These are phyloP conservation scores for Tuber microsphaerosporum DNA, from an alignment of 495 filamentous ascomycete genomes.

Conservation along the genomic window DNA sequence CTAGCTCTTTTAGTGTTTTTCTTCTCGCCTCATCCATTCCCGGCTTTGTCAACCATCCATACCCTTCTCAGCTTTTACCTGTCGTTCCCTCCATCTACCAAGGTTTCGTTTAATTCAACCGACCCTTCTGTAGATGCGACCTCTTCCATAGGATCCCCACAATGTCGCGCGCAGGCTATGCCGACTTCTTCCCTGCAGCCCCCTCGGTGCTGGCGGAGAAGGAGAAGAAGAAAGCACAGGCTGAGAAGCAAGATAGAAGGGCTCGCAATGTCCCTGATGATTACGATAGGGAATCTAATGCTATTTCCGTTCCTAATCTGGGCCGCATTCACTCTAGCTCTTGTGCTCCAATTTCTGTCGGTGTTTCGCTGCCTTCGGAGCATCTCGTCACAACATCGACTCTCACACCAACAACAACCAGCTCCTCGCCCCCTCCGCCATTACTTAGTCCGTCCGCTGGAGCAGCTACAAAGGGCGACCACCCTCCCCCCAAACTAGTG, in stretches of 20 bases:
- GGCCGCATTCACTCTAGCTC: constrained; percentile 23
- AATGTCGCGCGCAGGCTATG: constrained; percentile 84
- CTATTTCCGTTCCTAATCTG: constrained; percentile 30
- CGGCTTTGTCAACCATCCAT: constrained; percentile 10
- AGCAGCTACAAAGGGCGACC: constrained; percentile 25
- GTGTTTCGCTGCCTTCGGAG: neutral
- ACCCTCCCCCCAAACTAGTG: constrained; percentile 26
- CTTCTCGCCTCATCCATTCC: constrained; percentile 23
- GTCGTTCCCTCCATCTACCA: neutral
- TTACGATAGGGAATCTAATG: constrained; percentile 44
- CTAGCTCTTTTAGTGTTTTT: constrained; percentile 23
- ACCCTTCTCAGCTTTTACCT: neutral
- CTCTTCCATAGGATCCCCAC: constrained; percentile 41
- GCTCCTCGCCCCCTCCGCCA: constrained; percentile 33
- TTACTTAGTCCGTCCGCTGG: constrained; percentile 23
- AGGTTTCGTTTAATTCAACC: constrained; percentile 10
- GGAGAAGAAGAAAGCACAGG: constrained; percentile 41
- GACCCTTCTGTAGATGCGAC: constrained; percentile 40
- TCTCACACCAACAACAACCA: constrained; percentile 21
- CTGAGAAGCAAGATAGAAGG: constrained; percentile 41
- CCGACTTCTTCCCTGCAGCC: constrained; percentile 83
- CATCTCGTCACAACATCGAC: constrained; percentile 20
- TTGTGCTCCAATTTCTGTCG: constrained; percentile 16
- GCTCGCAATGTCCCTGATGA: constrained; percentile 27
- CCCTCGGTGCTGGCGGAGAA: constrained; percentile 55